These are phyloP conservation scores for Singerocomus inundabilis DNA, from an alignment of 1,284 basidiomycete genomes.

Conservation along the genomic window DNA sequence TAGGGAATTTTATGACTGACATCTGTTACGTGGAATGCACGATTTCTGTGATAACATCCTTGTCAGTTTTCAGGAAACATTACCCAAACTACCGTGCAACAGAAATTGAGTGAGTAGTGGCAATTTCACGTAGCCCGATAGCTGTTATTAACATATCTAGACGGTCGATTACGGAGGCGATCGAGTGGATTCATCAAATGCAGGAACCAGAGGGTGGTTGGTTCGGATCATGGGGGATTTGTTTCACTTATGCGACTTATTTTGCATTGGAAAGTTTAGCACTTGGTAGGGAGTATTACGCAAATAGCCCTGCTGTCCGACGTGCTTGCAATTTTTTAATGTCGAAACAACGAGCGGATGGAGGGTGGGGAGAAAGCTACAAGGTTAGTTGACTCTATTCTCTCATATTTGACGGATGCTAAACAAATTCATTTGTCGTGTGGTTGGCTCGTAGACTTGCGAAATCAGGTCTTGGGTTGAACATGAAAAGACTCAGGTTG, in stretches of 20 bases:
- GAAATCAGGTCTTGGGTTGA: slow-evolving; percentile 83
- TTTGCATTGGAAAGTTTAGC: slow-evolving; percentile 93
- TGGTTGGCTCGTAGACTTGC: slow-evolving; percentile 64
- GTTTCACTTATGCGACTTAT: slow-evolving; percentile 95
- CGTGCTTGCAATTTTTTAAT: slow-evolving; percentile 87
- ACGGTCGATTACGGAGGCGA: slow-evolving; percentile 69
- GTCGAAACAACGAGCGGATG: slow-evolving; percentile 84
- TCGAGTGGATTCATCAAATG: slow-evolving; percentile 77
- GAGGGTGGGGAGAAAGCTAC: slow-evolving; percentile 99
- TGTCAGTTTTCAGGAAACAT: slow-evolving; percentile 81
- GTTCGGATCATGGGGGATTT: slow-evolving; percentile 97
- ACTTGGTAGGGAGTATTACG: slow-evolving; percentile 87
- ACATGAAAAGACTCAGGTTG: slow-evolving; percentile 83
- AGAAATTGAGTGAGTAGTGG: slow-evolving; percentile 73
- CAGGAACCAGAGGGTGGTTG: slow-evolving; percentile 92
- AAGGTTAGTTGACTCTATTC: slow-evolving; percentile 54
- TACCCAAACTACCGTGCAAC: slow-evolving; percentile 76
- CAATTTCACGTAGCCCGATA: background rate
- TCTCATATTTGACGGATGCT: background rate
- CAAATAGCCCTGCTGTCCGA: slow-evolving; percentile 67
- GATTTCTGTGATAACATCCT: slow-evolving; percentile 86
- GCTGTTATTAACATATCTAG: slow-evolving; percentile 1
- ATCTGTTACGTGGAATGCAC: slow-evolving; percentile 95
- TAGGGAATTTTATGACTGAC: slow-evolving; percentile 92
- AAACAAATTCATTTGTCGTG: background rate